Percentiles rank a stretch among this genome's conserved stretches.
These are phyloP conservation scores for Phylloporus arenicola DNA, from an alignment of 768 basidiomycete species.

Conservation along the genomic window DNA sequence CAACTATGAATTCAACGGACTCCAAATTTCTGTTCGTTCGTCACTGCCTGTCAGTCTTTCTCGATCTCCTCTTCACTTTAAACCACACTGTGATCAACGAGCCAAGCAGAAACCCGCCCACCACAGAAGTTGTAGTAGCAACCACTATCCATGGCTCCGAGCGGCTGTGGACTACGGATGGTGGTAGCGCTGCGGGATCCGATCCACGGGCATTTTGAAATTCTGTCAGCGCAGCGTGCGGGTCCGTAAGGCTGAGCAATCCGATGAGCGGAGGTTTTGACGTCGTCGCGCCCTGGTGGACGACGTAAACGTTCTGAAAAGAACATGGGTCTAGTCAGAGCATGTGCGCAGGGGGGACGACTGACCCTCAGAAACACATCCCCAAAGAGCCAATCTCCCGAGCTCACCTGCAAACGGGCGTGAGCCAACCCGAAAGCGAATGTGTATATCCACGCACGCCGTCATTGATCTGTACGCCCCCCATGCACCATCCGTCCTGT, in stretches of 20 bases:
- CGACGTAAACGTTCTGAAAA: conserved; percentile 48
- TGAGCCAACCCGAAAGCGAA: neutral
- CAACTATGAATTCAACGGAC: neutral
- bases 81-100: conserved; percentile 21
- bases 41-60: neutral
- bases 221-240: conserved; percentile 29
- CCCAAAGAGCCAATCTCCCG: conserved; percentile 60
- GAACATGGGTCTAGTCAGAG: conserved; percentile 2
- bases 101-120: conserved; percentile 36
- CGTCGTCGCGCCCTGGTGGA: conserved; percentile 40
- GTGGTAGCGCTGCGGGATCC: conserved; percentile 32
- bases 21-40: neutral
- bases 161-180: conserved; percentile 6
- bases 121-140: conserved; percentile 22
- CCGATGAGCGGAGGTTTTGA: conserved; percentile 41
- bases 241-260: conserved; percentile 41
- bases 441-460: conserved; percentile 28
- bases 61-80: conserved; percentile 5
- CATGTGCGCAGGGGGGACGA: neutral
- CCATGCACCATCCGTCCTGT: conserved; percentile 47
- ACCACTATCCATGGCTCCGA: conserved; percentile 14
- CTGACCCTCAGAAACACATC: conserved; percentile 51
- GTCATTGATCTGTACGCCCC: conserved; percentile 52
- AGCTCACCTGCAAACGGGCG: conserved; percentile 34
- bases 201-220: conserved; percentile 41